Base-by-base conservation (phyloP, 306 rosid species). In the Prunus kanzakura region DNA sequence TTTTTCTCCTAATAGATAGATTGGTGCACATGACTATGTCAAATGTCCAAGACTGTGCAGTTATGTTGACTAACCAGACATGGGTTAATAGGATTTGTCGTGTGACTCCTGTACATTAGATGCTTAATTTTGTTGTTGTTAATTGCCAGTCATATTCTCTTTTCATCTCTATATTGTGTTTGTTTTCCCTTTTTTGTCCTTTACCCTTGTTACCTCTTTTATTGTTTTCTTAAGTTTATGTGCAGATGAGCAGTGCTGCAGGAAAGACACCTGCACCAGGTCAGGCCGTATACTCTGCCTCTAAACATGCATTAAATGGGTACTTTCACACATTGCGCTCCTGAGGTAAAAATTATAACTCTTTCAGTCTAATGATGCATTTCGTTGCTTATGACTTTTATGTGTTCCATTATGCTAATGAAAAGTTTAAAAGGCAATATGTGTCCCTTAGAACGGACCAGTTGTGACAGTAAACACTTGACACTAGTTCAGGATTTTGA, bases 161-260 rank as follows among this genome's bases (percentile, higher is more conserved):
- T 22, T 16, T 73, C 47, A 20, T 45, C 13, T 47, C 41, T 2
- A 30, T 55, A 45, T 68, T 73, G 29, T 77, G 54, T 51, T 64
- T 73, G 19, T 22, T 68, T 76, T 27, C n/a, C 60, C 22, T 73
- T 85, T 38, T 57, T 63, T 69, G 30, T n/a, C 30, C 78, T 43
- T 2, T 54, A 78, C 52, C 65, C 23, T 77, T 52, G 47, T 71
- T 61, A 74, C 14, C 60, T 43, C 22, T 69, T 71, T 69, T 82
- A 20, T 80, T 73, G 65, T 72, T 58, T 81, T 66, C 71, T 78
- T 30, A 22, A 20, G 56, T 68, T 27, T 76, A 61, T 61, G 32
- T 78, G 80, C 87, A 94, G 98, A 88, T 95, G 93, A 95, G 98
- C 87, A 95, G 97, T 78, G 95, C 97, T 67, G 98, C 97, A 6